Percentiles rank a stretch among this genome's conserved stretches.
Conservation (phyloP, 257 asterid species). For the Agastache rugosa region DNA sequence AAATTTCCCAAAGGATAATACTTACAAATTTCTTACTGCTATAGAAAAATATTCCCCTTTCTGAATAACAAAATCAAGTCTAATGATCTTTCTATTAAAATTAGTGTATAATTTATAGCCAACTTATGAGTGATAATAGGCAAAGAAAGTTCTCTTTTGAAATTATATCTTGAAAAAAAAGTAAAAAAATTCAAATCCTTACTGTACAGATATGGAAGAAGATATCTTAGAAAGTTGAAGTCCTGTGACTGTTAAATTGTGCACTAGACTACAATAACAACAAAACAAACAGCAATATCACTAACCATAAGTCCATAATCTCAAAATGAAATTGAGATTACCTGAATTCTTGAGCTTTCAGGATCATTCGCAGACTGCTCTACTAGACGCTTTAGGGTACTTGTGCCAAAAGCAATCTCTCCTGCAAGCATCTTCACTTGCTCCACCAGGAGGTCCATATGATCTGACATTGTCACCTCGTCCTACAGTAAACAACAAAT, state of each 20-base stretch:
- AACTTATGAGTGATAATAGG: neutral
- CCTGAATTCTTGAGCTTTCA: slow-evolving; percentile 79
- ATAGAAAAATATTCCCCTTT: slow-evolving; percentile 6
- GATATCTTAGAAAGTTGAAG: neutral
- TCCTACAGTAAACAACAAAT: slow-evolving; percentile 52
- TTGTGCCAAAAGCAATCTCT: slow-evolving; percentile 92
- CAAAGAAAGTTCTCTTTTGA: slow-evolving; percentile 6
- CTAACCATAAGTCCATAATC: neutral
- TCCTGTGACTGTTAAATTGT: neutral
- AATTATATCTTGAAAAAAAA: neutral
- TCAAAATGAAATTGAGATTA: slow-evolving; percentile 36
- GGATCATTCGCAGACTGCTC: slow-evolving; percentile 88
- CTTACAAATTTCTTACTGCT: slow-evolving; percentile 6
- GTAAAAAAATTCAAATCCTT: neutral
- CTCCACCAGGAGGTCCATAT: slow-evolving; percentile 93
- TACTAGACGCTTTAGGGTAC: slow-evolving; percentile 86
- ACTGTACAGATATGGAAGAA: neutral
- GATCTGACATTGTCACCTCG: slow-evolving; percentile 79
- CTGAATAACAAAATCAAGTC: slow-evolving; percentile 14
- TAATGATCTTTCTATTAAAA: neutral
- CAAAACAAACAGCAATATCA: slow-evolving; percentile 18
- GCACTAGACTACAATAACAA: neutral
- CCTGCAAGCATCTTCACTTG: slow-evolving; percentile 99
- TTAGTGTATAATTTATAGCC: neutral
- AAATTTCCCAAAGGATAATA: slow-evolving; percentile 6